phyloP scores from a whole-genome alignment of 495 filamentous ascomycete species.

The Hypomontagnella monticulosa region DNA sequence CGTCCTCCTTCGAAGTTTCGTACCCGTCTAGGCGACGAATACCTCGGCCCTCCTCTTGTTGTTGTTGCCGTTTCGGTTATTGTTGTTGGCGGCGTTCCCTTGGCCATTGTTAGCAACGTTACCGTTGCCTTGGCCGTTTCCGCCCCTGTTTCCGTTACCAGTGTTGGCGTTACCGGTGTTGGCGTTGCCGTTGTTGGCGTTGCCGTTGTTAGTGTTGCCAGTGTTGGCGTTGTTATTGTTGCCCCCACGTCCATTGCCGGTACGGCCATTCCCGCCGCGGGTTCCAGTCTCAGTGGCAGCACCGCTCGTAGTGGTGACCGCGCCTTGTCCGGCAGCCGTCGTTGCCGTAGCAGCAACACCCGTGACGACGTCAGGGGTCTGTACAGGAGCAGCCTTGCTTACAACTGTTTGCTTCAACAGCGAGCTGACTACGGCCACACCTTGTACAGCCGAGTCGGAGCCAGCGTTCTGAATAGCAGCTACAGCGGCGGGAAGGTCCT shows the following conservation, averaged over 20 bases:
- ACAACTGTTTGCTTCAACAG: constrained; percentile 27
- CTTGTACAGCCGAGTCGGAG: constrained; percentile 40
- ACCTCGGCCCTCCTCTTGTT: constrained; percentile 26
- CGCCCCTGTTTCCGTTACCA: not conserved
- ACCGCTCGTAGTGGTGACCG: constrained; percentile 19
- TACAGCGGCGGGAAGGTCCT: constrained; percentile 50
- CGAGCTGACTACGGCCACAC: constrained; percentile 42
- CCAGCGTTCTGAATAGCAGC: constrained; percentile 51
- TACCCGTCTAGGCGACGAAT: constrained; percentile 28
- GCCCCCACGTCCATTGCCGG: constrained; percentile 11
- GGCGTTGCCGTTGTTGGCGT: constrained; percentile 22
- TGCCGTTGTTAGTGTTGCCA: constrained; percentile 22
- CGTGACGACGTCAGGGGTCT: constrained; percentile 18
- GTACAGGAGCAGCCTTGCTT: constrained; percentile 24
- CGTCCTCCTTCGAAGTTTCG: not conserved
- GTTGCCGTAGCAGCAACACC: constrained; percentile 12
- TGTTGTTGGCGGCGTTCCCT: constrained; percentile 25
- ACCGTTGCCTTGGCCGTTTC: constrained; percentile 1
- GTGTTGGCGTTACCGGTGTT: constrained; percentile 6
- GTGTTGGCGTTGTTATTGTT: no score
- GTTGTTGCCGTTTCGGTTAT: constrained; percentile 12
- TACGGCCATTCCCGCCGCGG: not conserved
- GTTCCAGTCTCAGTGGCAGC: constrained; percentile 16
- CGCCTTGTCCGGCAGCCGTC: not conserved
- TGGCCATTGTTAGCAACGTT: constrained; percentile 14